Evolutionary conservation across 169 alveolate species (phyloP), one percentile per base, ranked within the genome.

Genomic region (Theileria orientalis): DNA sequence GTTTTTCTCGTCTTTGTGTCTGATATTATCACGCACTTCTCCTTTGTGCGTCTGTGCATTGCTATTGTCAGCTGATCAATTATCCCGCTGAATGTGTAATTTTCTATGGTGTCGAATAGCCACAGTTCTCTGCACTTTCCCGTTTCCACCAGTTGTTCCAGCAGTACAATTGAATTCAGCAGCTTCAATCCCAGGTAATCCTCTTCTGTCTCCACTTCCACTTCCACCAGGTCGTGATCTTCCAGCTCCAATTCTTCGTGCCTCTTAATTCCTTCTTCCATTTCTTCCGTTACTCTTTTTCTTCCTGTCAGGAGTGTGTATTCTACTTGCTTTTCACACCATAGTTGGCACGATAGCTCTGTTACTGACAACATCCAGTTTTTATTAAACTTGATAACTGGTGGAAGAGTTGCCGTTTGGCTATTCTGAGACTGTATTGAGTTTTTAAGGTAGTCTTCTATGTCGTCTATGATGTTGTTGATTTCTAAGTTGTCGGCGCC

Each of bases 261-360:
- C 63, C 94, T 73, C 56, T 86, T 88, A 35, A 69, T 87, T 32
- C 94, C 94, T 61, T 72, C 69, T 41, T 78, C 51, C 94, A 90
- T 90, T 29, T 84, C 94, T 67, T 86, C 87, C 8, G 94, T 90
- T 42, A 82, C 92, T 63, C 90, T 64, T 47, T 63, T 86, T 56
- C 85, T 56, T 5, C 94, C 94, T 7, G 94, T 90, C 7, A 85
- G 72, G 35, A 90, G 83, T 27, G 80, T 79, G 71, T 76, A 74
- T 54, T 87, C 93, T n/a, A 87, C 56, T 74, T 87, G 91, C 64
- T 83, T 90, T 66, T 90, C 94, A 62, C 94, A 90, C 94, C 94
- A 90, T 33, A 90, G 51, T 32, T 90, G 94, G 42, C 91, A 75
- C 9, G 93, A 86, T 21, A 90, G 63, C 56, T 90, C 94, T 1